Base-by-base conservation (phyloP, 108 stramenopile genomes). In the Epipyxis sp. region DNA sequence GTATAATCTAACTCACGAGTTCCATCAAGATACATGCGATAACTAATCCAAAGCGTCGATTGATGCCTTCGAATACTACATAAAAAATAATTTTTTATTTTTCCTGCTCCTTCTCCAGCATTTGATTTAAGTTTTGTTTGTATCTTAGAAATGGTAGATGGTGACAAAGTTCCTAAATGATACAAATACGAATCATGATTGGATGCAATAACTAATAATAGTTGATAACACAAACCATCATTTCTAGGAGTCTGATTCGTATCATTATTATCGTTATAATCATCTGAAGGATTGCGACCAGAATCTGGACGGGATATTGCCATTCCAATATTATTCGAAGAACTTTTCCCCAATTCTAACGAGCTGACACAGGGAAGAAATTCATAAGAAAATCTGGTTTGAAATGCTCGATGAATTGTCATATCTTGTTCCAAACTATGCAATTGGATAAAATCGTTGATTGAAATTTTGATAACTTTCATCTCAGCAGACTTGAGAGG, bases 1-100 rank as follows among this genome's bases (percentile, higher is more conserved):
- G n/a, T 29, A 3, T 37, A 16, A 65, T 65, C 35, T 3, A 65
- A 35, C 6, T 65, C 61, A 10, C 25, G 20, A 16, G 35, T 37
- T 37, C 61, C 61, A 65, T 65, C 61, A 6, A 65, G 35, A 65
- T 13, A 65, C 13, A 65, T 6, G 6, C 61, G 61, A 65, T 65
- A 65, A 29, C 30, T 35, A 6, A 32, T 65, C 61, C 61, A 65
- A 10, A 65, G 61, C 3, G 61, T 25, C 20, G 3, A 25, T 65
- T 65, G 61, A 65, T 3, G 20, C 6, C 61, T 29, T 37, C 61
- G 61, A 13, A 65, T 6, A 65, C 61, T 65, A 65, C 61, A 65
- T 6, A 65, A 6, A 3, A 35, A 13, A 65, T 65, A 65, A 29
- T 3, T 13, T 10, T 35, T 65, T 20, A 57, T 25, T 25, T 16